A percentile compares a stretch with the other conserved stretches of the same genome.
Conservation (phyloP, 2,329 filamentous ascomycete species). For the Magnaporthiopsis rhizophila region DNA sequence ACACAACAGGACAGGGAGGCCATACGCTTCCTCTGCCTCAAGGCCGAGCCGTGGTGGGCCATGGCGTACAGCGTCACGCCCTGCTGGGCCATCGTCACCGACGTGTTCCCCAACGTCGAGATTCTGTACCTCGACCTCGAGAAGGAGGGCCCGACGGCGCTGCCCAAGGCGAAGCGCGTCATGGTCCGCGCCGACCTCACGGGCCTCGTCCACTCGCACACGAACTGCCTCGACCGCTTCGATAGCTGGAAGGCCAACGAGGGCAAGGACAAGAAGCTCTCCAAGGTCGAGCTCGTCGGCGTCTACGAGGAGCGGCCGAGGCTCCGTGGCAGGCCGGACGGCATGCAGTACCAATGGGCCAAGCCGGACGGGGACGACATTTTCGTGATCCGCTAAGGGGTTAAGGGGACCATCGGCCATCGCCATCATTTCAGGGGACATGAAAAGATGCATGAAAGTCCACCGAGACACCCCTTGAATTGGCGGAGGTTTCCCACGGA, state of each 20-base stretch:
- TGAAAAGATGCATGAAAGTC: not conserved
- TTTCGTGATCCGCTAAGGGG: constrained; percentile 1
- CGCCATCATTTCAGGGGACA: not conserved
- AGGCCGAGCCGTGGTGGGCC: constrained; percentile 2
- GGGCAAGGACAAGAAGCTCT: constrained; percentile 2
- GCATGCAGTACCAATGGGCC: not conserved
- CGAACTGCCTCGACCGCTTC: not conserved
- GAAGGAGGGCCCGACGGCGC: not conserved
- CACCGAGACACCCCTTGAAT: not conserved
- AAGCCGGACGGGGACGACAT: not conserved
- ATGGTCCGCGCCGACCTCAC: not conserved
- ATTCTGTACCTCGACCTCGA: constrained; percentile 6
- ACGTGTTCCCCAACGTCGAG: constrained; percentile 5
- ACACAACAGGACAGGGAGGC: constrained; percentile 1
- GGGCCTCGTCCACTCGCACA: not conserved
- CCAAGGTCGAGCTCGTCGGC: constrained; percentile 2
- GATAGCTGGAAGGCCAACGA: not conserved
- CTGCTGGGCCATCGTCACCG: not conserved
- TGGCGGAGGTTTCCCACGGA: not conserved
- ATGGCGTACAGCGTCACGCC: not conserved
- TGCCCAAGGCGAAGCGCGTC: constrained; percentile 1
- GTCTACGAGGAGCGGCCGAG: constrained; percentile 1
- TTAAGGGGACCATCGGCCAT: not conserved
- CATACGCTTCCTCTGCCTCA: constrained; percentile 6
- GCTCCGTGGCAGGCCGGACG: not conserved